Base-by-base conservation (phyloP, 2,329 filamentous ascomycete species). In the Fusarium pseudonygamai region DNA sequence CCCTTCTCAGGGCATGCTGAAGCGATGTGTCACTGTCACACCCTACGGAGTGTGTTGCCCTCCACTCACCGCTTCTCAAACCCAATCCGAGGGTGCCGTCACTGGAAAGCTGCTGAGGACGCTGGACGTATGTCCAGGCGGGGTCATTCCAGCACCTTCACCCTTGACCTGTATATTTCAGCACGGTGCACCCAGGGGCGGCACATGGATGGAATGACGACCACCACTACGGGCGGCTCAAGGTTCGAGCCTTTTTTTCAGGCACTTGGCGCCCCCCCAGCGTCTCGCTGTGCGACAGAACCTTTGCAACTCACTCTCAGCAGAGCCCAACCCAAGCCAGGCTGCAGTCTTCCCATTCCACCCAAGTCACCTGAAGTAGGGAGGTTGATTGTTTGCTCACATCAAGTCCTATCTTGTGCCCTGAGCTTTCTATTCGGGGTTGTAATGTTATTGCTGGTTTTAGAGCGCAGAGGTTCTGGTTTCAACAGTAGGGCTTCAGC, bases 101-200 rank as follows among this genome's bases (percentile, higher is more conserved):
- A 43, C 71, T 65, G 11, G 32, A 50, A 37, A 61, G 60, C 62
- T 64, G 53, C 67, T 64, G 47, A 67, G 61, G 46, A 66, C 63
- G 69, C 72, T 74, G 72, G 49, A 50, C 58, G 49, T 34, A 43
- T 59, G 60, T 39, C 39, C 53, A 67, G 73, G 76, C 76, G 76
- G 76, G 75, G 76, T 76, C 76, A 78, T 77, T 78, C 76, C 68
- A 73, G 75, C 72, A 74, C 75, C 75, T 78, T 76, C 76, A 59
- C 76, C 70, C 75, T 75, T 67, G 72, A 45, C 67, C 68, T 75
- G 76, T 78, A 78, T 59, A 78, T 78, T 69, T 78, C 75, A 78
- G 76, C 74, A 78, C 76, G 76, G 64, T 64, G 46, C 32, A 57
- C 61, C 64, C 53, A 57, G 72, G 70, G 68, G 60, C 63, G 68